Evolutionary conservation across 2,329 filamentous ascomycete species (phyloP), one percentile per base, ranked within the genome.

Genomic region (Cordyceps cicadae): DNA sequence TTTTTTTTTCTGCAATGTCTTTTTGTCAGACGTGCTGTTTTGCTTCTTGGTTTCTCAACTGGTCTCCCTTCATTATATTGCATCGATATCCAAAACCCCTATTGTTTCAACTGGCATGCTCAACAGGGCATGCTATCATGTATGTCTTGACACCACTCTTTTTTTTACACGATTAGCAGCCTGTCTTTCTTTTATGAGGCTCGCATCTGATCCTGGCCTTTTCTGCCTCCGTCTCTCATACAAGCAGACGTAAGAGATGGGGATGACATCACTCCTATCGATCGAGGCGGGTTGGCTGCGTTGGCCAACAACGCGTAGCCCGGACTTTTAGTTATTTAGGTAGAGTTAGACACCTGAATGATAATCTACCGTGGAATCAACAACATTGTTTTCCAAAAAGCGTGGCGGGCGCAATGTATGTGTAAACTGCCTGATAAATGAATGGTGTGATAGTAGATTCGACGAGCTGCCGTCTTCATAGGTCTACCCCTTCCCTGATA

Each of bases 21-120:
- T 52, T 53, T 14, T 39, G 50, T 14, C 48, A 24, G n/a, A 53
- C n/a, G 3, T 39, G 32, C 32, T 55, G 41, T 6, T 45, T 46
- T 46, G 21, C 19, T 41, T 29, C 21, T 50, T 14, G n/a, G 26
- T 59, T 12, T 39, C 46, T 59, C 48, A 52, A 39, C 24, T 6
- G 29, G 29, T 12, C 12, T 11, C 37, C n/a, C 46, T 49, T 59
- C 39, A 46, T 39, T 46, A 21, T 37, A 24, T 46, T 26, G 26
- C 49, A 59, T 59, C 39, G 56, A 59, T 59, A 59, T 59, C 56
- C 56, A 17, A 39, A 11, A 21, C 17, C 19, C 48, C 3, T 50
- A 50, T 21, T 57, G 2, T 32, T 37, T 57, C 26, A 37, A 54
- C 37, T 19, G 39, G 54, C 46, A 58, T 53, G 56, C 19, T 53